phyloP scores from a whole-genome alignment of 2,329 filamentous ascomycete genomes.

The Purpureocillium takamizusanense region DNA sequence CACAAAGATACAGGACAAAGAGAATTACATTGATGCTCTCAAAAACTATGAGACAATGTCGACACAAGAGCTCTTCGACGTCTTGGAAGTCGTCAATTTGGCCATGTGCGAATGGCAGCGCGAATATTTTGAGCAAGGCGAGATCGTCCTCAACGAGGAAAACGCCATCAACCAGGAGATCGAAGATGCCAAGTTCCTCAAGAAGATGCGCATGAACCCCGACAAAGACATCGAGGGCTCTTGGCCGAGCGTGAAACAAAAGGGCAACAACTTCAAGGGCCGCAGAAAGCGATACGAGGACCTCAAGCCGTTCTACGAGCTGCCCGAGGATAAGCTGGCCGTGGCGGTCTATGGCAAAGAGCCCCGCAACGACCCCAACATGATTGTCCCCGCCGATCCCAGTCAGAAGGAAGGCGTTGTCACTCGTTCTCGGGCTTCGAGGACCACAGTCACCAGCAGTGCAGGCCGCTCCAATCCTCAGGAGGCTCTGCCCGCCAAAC shows the following conservation, averaged over 20 bases:
- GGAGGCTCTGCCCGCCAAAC: conserved; percentile 23
- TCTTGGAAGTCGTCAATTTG: conserved; percentile 34
- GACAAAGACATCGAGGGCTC: no score
- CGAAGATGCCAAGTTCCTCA: conserved; percentile 37
- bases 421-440: background rate
- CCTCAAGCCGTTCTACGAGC: background rate
- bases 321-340: background rate
- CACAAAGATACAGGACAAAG: conserved; percentile 39
- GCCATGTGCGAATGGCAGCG: conserved; percentile 42
- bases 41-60: conserved; percentile 41
- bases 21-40: conserved; percentile 38
- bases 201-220: background rate
- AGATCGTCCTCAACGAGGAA: conserved; percentile 47
- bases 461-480: conserved; percentile 38
- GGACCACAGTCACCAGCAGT: background rate
- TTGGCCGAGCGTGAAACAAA: no score
- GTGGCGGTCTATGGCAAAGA: background rate
- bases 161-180: conserved; percentile 42
- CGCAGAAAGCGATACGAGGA: no score
- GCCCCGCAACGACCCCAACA: background rate
- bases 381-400: background rate
- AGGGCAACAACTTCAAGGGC: background rate
- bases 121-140: conserved; percentile 42
- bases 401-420: background rate
- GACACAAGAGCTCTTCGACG: conserved; percentile 33